Conservation (phyloP, 1,284 basidiomycete species). For the Boletellus sp. region DNA sequence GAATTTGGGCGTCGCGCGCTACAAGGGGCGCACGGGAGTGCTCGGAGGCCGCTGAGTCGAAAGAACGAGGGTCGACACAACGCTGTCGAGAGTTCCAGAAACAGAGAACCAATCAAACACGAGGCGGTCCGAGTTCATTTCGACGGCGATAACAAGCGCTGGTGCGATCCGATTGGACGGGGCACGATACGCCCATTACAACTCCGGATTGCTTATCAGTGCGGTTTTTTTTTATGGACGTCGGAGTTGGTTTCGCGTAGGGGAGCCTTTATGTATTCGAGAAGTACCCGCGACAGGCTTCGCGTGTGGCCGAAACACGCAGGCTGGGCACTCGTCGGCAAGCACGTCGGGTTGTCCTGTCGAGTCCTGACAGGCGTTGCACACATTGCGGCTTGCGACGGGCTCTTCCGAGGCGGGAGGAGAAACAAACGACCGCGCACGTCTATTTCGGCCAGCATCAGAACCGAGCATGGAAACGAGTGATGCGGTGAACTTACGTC, state of each 20-base stretch:
- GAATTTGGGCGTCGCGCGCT: background rate
- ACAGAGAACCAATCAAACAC: slow-evolving; percentile 14
- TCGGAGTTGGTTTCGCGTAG: slow-evolving; percentile 2
- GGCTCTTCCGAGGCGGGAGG: too few relatives aligned
- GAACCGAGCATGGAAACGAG: too few relatives aligned
- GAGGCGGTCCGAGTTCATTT: slow-evolving; percentile 22
- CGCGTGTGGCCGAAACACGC: too few relatives aligned
- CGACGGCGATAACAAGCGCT: slow-evolving; percentile 6
- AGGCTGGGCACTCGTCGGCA: background rate
- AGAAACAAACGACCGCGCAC: too few relatives aligned
- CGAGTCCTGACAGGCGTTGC: too few relatives aligned
- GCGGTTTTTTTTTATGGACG: background rate
- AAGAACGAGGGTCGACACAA: background rate
- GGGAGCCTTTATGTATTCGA: background rate
- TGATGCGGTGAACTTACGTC: slow-evolving; percentile 11
- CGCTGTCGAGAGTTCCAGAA: slow-evolving; percentile 1
- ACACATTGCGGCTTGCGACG: too few relatives aligned
- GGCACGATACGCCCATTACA: background rate
- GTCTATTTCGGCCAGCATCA: background rate
- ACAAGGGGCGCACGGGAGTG: background rate
- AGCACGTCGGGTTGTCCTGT: background rate
- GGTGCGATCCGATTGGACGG: slow-evolving; percentile 7
- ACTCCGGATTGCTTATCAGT: background rate
- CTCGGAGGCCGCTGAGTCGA: background rate
- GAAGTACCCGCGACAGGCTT: too few relatives aligned